Evolutionary conservation across 192 early-diverging fungal species (phyloP).

Genomic region (Coemansia sp.): DNA sequence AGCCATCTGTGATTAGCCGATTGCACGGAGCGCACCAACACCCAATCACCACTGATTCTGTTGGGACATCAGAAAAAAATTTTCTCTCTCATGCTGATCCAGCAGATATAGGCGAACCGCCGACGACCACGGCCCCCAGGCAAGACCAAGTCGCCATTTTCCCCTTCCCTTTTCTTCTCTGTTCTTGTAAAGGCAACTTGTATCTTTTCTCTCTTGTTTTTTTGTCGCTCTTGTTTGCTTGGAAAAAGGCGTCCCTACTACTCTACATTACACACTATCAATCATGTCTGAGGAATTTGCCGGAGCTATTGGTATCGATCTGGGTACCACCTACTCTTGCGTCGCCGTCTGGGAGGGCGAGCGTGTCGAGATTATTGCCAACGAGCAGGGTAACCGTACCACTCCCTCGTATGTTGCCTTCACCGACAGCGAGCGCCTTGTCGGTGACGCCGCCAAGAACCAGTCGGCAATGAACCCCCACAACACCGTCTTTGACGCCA

Average conservation of each 20-base stretch:
- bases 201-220: conserved; percentile 2
- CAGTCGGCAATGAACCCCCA: conserved; percentile 87
- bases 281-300: conserved; percentile 48
- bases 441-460: conserved; percentile 90
- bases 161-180: not conserved
- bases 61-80: conserved; percentile 27
- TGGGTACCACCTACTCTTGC: conserved; percentile 97
- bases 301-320: conserved; percentile 91
- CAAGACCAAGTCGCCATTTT: not conserved
- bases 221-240: conserved; percentile 1
- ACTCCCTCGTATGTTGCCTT: conserved; percentile 87
- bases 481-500: conserved; percentile 89
- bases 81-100: conserved; percentile 11
- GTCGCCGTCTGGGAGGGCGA: conserved; percentile 68
- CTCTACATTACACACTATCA: conserved; percentile 3
- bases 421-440: conserved; percentile 72
- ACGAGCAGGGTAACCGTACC: conserved; percentile 88
- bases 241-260: not conserved
- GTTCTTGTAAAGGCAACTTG: not conserved
- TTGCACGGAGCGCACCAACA: not conserved
- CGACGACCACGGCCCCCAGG: not conserved
- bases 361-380: conserved; percentile 74
- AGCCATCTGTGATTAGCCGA: not conserved
- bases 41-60: conserved; percentile 8
- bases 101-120: not conserved